phyloP scores from a whole-genome alignment of 1,139 yeast species.

The Lodderomyces elongisporus region DNA sequence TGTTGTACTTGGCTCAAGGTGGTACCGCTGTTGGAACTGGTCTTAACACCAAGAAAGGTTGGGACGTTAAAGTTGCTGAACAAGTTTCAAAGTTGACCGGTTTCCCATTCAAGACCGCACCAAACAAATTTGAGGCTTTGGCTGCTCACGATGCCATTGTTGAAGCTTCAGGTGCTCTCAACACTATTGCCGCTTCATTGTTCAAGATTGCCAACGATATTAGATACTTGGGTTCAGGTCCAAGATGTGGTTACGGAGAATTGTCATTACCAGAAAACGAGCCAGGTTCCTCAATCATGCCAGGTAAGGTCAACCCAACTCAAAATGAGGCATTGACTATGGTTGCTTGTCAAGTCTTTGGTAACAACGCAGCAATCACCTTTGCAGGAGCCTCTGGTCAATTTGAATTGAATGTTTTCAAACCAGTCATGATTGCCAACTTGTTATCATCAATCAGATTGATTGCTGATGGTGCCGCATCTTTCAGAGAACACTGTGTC shows the following conservation, averaged over 20 bases:
- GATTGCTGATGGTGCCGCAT: conserved; percentile 80
- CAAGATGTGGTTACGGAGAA: conserved; percentile 99
- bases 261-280: conserved; percentile 93
- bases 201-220: conserved; percentile 97
- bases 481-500: conserved; percentile 92
- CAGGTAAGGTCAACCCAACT: conserved; percentile 98
- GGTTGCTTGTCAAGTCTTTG: conserved; percentile 97
- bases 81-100: conserved; percentile 83
- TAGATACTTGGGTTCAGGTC: conserved; percentile 97
- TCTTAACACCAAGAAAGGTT: conserved; percentile 86
- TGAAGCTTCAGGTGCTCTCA: conserved; percentile 94
- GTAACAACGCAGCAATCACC: conserved; percentile 92
- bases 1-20: conserved; percentile 90
- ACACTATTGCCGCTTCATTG: conserved; percentile 88
- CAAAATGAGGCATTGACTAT: conserved; percentile 98
- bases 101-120: conserved; percentile 85
- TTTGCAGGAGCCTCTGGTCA: conserved; percentile 99
- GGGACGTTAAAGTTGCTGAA: conserved; percentile 76
- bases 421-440: conserved; percentile 92
- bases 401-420: conserved; percentile 95
- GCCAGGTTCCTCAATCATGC: conserved; percentile 99
- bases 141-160: conserved; percentile 99
- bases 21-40: conserved; percentile 99
- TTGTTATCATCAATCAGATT: conserved; percentile 81
- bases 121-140: conserved; percentile 97